These are phyloP conservation scores for Toxicodendron radicans DNA, from an alignment of 345 rosid genomes.

Conservation along the genomic window DNA sequence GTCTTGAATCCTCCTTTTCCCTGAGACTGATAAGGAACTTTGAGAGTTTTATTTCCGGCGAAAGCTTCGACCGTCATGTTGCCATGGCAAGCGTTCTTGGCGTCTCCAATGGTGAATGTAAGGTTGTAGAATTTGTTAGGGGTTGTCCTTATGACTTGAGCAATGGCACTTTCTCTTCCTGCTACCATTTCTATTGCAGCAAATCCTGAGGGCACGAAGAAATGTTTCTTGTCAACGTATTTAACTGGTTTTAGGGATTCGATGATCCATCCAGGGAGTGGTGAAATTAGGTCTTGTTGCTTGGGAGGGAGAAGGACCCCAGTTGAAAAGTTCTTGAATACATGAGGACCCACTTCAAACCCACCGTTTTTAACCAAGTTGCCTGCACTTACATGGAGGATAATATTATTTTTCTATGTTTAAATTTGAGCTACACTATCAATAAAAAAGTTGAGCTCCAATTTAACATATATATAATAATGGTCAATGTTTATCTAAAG, in stretches of 20 bases:
- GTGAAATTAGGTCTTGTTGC: conserved; percentile 52
- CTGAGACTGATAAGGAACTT: conserved; percentile 41
- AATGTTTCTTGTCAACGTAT: conserved; percentile 67
- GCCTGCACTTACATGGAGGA: conserved; percentile 27
- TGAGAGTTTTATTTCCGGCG: conserved; percentile 45
- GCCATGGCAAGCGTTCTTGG: conserved; percentile 75
- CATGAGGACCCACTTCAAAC: conserved; percentile 75
- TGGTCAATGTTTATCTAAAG: no score
- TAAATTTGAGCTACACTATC: no score
- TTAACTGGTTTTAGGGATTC: conserved; percentile 86
- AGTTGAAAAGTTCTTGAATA: conserved; percentile 78
- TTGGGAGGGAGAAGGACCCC: conserved; percentile 74
- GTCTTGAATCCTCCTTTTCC: conserved; percentile 56
- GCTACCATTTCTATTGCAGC: conserved; percentile 68
- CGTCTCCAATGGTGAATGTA: conserved; percentile 62
- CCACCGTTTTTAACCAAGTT: conserved; percentile 79
- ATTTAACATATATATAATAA: no score
- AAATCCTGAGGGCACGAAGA: conserved; percentile 59
- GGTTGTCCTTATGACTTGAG: conserved; percentile 68
- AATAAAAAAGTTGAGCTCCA: no score
- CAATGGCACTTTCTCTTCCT: conserved; percentile 83
- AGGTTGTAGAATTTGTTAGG: conserved; percentile 49
- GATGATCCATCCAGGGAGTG: conserved; percentile 85
- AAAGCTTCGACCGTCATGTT: conserved; percentile 85
- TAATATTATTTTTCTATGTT: no score